A percentile compares a stretch with the other conserved stretches of the same genome.
phyloP scores from a whole-genome alignment of 345 rosid species.

The Populus alba region DNA sequence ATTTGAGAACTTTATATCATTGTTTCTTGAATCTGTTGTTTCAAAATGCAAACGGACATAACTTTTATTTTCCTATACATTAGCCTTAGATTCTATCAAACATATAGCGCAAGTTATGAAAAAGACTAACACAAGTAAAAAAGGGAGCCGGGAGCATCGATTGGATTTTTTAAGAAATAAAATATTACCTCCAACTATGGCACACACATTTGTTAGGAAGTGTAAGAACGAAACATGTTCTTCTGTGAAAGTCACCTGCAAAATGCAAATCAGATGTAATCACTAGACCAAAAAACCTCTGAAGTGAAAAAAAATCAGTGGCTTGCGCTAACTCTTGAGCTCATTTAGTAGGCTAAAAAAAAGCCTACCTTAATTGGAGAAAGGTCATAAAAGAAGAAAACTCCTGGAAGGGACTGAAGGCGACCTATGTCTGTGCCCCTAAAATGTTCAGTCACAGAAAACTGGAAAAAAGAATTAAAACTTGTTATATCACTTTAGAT shows the following conservation, averaged over 20 bases:
- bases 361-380: slow-evolving; percentile 87
- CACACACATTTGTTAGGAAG: slow-evolving; percentile 88
- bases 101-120: not conserved
- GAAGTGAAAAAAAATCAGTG: not conserved
- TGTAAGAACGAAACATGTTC: slow-evolving; percentile 86
- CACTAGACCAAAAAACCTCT: not conserved
- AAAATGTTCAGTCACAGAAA: slow-evolving; percentile 92
- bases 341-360: slow-evolving; percentile 1
- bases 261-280: slow-evolving; percentile 3
- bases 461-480: slow-evolving; percentile 38
- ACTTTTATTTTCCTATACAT: not conserved
- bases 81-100: not conserved
- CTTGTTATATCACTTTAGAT: slow-evolving; percentile 16
- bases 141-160: not conserved
- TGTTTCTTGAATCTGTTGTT: not conserved
- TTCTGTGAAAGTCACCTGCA: slow-evolving; percentile 81
- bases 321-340: not conserved
- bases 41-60: not conserved
- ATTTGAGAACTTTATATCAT: not conserved
- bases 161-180: not conserved
- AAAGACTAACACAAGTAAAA: not conserved
- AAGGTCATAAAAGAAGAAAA: slow-evolving; percentile 96
- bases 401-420: slow-evolving; percentile 75
- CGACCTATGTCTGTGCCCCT: slow-evolving; percentile 58
- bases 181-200: slow-evolving; percentile 82